Percentiles rank a stretch among this genome's conserved stretches.
Conservation (phyloP, 106 monocot species). For the Platanthera zijinensis region DNA sequence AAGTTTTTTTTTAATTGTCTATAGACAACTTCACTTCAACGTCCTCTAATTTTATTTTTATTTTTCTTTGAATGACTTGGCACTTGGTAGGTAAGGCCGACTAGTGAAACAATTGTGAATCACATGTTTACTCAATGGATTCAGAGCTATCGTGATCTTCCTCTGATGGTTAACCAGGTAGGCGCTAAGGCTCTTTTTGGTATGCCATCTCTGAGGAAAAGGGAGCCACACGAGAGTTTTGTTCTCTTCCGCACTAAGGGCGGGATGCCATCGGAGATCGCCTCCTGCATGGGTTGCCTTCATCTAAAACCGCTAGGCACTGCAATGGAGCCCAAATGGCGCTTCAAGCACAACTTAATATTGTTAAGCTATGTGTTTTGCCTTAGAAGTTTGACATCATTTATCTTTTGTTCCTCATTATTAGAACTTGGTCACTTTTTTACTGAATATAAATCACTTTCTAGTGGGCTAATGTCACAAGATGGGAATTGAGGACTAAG, state of each 20-base stretch:
- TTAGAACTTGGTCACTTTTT: background rate
- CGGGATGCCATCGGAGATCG: no score
- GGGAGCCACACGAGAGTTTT: no score
- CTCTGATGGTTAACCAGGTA: conserved; percentile 97
- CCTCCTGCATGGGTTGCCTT: no score
- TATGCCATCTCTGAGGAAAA: no score
- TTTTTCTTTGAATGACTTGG: conserved; percentile 22
- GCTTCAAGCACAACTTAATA: no score
- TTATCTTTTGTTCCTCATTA: background rate
- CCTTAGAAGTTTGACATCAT: background rate
- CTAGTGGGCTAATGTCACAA: conserved; percentile 98
- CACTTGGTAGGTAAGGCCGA: conserved; percentile 81
- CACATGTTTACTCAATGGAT: conserved; percentile 99
- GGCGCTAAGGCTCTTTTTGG: background rate
- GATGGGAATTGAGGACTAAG: conserved; percentile 99
- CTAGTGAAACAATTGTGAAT: conserved; percentile 99
- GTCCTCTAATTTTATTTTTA: background rate
- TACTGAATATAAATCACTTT: background rate
- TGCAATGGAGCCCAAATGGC: no score
- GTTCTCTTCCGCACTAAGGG: no score
- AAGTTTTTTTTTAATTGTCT: background rate
- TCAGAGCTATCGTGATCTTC: conserved; percentile 96
- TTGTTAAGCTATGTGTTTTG: background rate
- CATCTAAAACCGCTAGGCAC: no score
- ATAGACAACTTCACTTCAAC: background rate